Conservation (phyloP, 208 protist genomes). For the Strigomonas culicis region DNA sequence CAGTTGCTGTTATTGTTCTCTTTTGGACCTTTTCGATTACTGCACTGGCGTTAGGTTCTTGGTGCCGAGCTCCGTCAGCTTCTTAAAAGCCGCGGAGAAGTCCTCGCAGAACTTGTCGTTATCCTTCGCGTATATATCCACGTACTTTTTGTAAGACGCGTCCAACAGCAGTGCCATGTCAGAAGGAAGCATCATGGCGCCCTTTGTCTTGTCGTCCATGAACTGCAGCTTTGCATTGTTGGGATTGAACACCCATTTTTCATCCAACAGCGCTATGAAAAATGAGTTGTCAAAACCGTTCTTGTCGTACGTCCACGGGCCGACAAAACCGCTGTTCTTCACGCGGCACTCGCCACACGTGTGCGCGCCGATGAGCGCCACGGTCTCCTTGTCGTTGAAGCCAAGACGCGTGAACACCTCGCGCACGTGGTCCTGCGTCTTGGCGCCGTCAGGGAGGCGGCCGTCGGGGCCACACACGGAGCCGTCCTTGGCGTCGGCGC, state of each 20-base stretch:
- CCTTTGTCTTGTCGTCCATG: constrained; percentile 66
- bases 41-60: constrained; percentile 25
- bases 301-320: constrained; percentile 90
- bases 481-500: constrained; percentile 70
- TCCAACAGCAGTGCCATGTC: constrained; percentile 87
- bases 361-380: constrained; percentile 91
- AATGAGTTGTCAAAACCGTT: constrained; percentile 92
- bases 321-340: constrained; percentile 77
- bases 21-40: background rate
- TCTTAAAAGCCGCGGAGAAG: constrained; percentile 82
- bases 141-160: constrained; percentile 72
- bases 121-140: constrained; percentile 89
- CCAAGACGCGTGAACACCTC: constrained; percentile 90
- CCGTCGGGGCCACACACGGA: constrained; percentile 67
- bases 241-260: constrained; percentile 80
- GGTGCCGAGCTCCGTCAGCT: constrained; percentile 65
- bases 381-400: constrained; percentile 93
- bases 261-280: constrained; percentile 79
- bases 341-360: constrained; percentile 89
- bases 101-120: constrained; percentile 86
- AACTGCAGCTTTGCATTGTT: constrained; percentile 62
- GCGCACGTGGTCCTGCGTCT: constrained; percentile 75
- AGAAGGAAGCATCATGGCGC: constrained; percentile 93
- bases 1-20: background rate
- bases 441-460: constrained; percentile 83